Base-by-base conservation (phyloP, 2,329 filamentous ascomycete genomes). In the Talaromyces amestolkiae region DNA sequence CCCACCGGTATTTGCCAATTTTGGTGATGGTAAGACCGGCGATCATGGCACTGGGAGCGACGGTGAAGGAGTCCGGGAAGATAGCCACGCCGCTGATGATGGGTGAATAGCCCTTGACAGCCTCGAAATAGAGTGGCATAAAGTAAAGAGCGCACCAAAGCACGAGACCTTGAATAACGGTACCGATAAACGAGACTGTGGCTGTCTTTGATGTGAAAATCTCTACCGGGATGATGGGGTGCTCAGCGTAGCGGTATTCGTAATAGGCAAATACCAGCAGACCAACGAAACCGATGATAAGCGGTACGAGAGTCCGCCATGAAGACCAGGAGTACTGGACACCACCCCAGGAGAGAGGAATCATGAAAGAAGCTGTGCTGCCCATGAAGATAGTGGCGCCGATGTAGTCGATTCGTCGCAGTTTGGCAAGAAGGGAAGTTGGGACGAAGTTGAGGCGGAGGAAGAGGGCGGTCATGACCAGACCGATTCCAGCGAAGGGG, bases 51-150 rank as follows among this genome's bases (percentile, higher is more conserved):
- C 85, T 83, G 0, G 88, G 87, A 0, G 87, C 87, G 10, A 90
- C 85, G 1, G 87, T 88, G 68, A 89, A 84, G 0, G 85, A 86
- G 68, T 87, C 81, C 0, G 87, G 87, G 59, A 89, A 84, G 33
- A 84, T 73, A 17, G 84, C 85, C 0, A 89, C 80, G 9, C 86
- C 85, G 0, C 84, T 79, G 27, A 83, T 77, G 61, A 87, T 80
- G 0, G 82, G 76, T 0, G 73, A 71, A 4, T 74, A 72, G 1
- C 71, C 58, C 5, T 72, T 71, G 0, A 84, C 78, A 0, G 73
- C 75, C 63, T 83, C 80, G 69, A 83, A 82, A 68, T 81, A 84
- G 8, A 83, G 69, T 0, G 82, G 80, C 1, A 83, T 64, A 68
- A 81, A 83, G 71, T 76, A 79, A 33, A 76, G 68, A 8, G 71